Evolutionary conservation across 345 rosid genomes (phyloP).

Genomic region (Orychophragmus violaceus): DNA sequence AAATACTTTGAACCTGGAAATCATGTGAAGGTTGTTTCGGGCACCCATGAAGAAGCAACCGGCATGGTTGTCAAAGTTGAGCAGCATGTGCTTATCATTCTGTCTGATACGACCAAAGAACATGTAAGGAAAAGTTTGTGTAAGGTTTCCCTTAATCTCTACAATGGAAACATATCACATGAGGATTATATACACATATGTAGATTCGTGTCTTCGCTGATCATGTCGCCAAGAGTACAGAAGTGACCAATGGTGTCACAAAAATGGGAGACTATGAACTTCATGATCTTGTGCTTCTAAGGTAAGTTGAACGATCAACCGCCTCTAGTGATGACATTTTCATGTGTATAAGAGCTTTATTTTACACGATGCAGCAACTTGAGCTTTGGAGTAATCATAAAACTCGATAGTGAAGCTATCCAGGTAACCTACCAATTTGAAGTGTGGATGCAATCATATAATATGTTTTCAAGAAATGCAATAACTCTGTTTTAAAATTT

Average conservation of each 20-base stretch:
- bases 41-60: constrained; percentile 75
- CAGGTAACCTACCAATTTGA: constrained; percentile 40
- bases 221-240: constrained; percentile 82
- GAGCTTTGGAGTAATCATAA: constrained; percentile 83
- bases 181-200: background rate
- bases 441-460: background rate
- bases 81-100: constrained; percentile 70
- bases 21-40: constrained; percentile 83
- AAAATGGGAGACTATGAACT: constrained; percentile 84
- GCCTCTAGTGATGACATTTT: background rate
- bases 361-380: constrained; percentile 45
- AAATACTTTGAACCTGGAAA: constrained; percentile 91
- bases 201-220: constrained; percentile 80
- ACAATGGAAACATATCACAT: background rate
- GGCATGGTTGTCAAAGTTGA: constrained; percentile 93
- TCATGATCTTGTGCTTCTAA: constrained; percentile 81
- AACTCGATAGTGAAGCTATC: constrained; percentile 84
- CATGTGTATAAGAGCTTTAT: background rate
- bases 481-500: constrained; percentile 1
- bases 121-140: constrained; percentile 43
- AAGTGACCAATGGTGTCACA: constrained; percentile 72
- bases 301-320: constrained; percentile 40
- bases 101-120: constrained; percentile 84
- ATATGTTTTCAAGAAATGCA: background rate
- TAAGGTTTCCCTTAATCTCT: background rate